Evolutionary conservation across 768 basidiomycete genomes (phyloP), one percentile per base, ranked within the genome.

Genomic region (Boletellus sp.): DNA sequence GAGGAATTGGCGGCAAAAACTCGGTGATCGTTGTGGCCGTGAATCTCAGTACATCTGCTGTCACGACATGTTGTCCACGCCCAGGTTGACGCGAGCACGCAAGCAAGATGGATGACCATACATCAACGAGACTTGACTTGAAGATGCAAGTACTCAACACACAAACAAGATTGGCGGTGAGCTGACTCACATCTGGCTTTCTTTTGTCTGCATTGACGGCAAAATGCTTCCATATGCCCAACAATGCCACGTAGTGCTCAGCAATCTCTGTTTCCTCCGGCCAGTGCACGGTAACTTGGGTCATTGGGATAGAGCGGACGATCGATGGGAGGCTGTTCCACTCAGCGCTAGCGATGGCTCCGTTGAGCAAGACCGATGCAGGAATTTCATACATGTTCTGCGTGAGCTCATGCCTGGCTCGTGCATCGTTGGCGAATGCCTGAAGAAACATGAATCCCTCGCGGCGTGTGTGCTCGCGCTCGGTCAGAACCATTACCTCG

Each of bases 21-120:
- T 62, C 61, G 11, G 55, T 54, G 7, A 83, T 50, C 19, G 73
- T 61, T 3, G 62, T 52, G 0, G 73, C 69, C 2, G 75, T 55
- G 39, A 58, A 64, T 15, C 54, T 61, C 15, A 74, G 66, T 43
- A 74, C 66, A 4, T 67, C 57, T 0, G 73, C 48, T 16, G 69
- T 51, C 3, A 72, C 53, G 12, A 73, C 57, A 54, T 74, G 71
- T 1, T 63, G 65, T 28, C 60, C 60, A 19, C 62, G 70, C 48
- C 76, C 72, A 1, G 72, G 71, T 11, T 77, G 59, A 44, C 76
- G 72, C 10, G 76, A 67, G 37, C 73, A 76, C 16, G 67, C 74
- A 22, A 81, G 73, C n/a, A 87, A 65, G 16, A 86, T 70, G 0
- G 77, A 73, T 52, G 78, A 73, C 84, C 84, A 86, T 1, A 72